Percentiles rank a stretch among this genome's conserved stretches.
These are phyloP conservation scores for Sporisorium exsertum DNA, from an alignment of 1,284 basidiomycete genomes.

Conservation along the genomic window DNA sequence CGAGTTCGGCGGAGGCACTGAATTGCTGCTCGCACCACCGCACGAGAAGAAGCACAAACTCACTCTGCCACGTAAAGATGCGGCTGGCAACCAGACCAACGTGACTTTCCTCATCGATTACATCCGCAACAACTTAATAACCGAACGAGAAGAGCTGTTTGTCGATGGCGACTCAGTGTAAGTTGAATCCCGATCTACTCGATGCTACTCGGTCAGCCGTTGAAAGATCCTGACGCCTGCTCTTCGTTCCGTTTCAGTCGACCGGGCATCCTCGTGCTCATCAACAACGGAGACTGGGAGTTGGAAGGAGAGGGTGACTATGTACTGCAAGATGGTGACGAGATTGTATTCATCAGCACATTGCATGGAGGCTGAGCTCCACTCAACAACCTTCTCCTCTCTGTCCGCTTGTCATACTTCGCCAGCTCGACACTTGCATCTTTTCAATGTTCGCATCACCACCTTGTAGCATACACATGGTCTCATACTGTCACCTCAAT, in stretches of 20 bases:
- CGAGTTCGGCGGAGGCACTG: slow-evolving; percentile 64
- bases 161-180: slow-evolving; percentile 88
- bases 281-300: slow-evolving; percentile 98
- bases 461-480: slow-evolving; percentile 15
- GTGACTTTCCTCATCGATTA: slow-evolving; percentile 82
- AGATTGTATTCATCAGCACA: slow-evolving; percentile 95
- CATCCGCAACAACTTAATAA: slow-evolving; percentile 82
- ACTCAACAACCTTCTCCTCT: neutral
- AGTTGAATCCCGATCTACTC: slow-evolving; percentile 68
- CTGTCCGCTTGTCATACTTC: neutral
- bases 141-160: slow-evolving; percentile 88
- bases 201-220: too few species aligned
- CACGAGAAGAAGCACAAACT: slow-evolving; percentile 61
- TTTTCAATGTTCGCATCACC: neutral
- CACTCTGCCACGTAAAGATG: slow-evolving; percentile 37
- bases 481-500: slow-evolving; percentile 1
- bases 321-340: slow-evolving; percentile 81
- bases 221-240: slow-evolving; percentile 2
- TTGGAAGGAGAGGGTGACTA: slow-evolving; percentile 94
- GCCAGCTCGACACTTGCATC: neutral
- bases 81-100: slow-evolving; percentile 72
- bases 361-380: slow-evolving; percentile 82
- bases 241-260: slow-evolving; percentile 74
- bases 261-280: slow-evolving; percentile 92
- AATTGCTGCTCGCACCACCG: slow-evolving; percentile 64